Conservation (phyloP, 2,329 filamentous ascomycete species). For the Penicillium vulpinum region DNA sequence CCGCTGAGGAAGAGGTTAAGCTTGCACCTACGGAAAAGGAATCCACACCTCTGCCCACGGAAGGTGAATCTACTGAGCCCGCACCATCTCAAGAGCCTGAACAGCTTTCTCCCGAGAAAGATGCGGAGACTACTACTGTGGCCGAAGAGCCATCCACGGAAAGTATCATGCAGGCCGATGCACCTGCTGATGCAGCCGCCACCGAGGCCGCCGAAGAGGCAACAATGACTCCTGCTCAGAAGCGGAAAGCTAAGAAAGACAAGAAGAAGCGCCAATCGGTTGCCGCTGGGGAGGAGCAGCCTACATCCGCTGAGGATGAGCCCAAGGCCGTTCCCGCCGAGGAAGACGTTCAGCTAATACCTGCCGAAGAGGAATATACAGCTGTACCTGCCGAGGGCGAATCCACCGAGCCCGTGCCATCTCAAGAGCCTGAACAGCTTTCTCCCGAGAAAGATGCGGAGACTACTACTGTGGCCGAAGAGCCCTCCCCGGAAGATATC, state of each 20-base stretch:
- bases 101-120: neutral
- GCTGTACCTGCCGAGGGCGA: neutral
- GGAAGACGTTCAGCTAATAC: neutral
- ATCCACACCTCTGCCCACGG: neutral
- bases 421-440: neutral
- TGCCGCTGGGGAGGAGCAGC: neutral
- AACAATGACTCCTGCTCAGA: slow-evolving; percentile 3
- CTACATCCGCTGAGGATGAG: slow-evolving; percentile 6
- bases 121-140: neutral
- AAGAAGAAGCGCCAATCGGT: slow-evolving; percentile 24
- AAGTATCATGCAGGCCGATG: neutral
- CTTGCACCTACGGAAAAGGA: neutral
- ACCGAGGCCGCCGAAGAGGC: neutral
- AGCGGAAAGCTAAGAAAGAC: slow-evolving; percentile 25
- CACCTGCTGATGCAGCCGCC: neutral
- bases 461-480: neutral
- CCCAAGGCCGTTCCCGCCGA: neutral
- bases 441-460: neutral
- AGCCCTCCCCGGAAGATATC: neutral
- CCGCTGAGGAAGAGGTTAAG: neutral
- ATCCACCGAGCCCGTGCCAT: neutral
- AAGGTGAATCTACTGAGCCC: neutral
- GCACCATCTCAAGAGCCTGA: neutral
- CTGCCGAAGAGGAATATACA: neutral
- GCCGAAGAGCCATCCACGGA: neutral